Conservation (phyloP, 148 eudicot genomes). For the Tetragonia tetragonoides region DNA sequence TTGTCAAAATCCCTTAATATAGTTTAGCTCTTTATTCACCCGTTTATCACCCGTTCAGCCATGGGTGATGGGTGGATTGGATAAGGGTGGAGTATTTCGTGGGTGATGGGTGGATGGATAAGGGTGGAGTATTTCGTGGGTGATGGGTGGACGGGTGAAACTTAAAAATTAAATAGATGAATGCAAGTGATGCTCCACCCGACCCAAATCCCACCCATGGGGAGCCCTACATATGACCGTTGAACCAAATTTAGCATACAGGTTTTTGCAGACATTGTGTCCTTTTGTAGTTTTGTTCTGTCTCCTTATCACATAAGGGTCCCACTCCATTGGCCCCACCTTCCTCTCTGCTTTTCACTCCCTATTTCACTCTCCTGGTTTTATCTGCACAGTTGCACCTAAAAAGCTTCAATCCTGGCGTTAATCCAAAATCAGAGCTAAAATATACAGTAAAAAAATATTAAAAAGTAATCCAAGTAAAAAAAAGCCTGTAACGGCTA, state of each 20-base stretch:
- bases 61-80: no score
- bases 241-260: constrained; percentile 1
- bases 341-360: neutral
- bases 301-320: neutral
- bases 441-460: neutral
- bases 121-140: no score
- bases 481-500: constrained; percentile 26
- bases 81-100: no score
- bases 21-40: no score
- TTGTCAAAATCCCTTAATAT: no score
- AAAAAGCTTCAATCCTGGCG: neutral
- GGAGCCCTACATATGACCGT: constrained; percentile 16
- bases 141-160: no score
- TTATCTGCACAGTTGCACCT: neutral
- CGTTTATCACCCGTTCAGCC: no score
- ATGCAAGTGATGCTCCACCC: no score
- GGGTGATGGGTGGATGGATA: no score
- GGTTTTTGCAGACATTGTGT: constrained; percentile 14
- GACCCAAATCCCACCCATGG: no score
- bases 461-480: neutral
- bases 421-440: no score
- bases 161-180: no score
- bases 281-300: neutral
- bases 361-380: neutral
- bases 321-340: neutral